Base-by-base conservation (phyloP, 2,329 filamentous ascomycete species). In the Polytolypa hystricis region DNA sequence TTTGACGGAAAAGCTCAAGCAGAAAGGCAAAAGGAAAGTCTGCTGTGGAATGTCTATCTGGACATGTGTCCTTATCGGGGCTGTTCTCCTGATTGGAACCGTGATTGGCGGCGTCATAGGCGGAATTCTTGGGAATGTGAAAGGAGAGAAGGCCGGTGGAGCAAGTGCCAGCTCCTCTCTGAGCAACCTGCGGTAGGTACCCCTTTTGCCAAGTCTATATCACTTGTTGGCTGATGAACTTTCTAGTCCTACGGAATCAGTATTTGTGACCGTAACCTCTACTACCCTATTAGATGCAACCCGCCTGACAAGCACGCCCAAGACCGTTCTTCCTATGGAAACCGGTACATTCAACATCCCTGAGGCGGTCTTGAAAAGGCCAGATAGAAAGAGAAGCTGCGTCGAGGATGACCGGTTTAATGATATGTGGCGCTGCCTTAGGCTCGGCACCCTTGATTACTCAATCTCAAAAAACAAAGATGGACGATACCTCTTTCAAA, bases 101-200 rank as follows among this genome's bases (percentile, higher is more conserved):
- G 59, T 69, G 18, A 58, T 73, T 29, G 71, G 70, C 35, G 70
- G 67, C 37, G 65, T 69, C 4, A 66, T 74, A 47, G 71, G 71
- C 4, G 69, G 69, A 25, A 57, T 73, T 16, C 49, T 73, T 35
- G 66, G 65, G 10, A 68, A 66, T 25, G 57, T 53, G 37, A 57
- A 54, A 43, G 58, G 53, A 5, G 53, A 43, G 30, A 44, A 45
- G 27, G 21, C 37, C 8, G 32, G 36, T 5, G 29, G 31, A 15
- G 35, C 38, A 12, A 37, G 25, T 30, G 33, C 42, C 28, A 31
- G 33, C 16, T 39, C 42, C 7, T 33, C 28, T 5, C 34, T 41
- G 30, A 38, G 40, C 40, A 19, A 16, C 27, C 20, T 29, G 18
- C 38, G 35, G 43, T 45, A 43, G 39, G 43, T 40, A 23, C 3